Evolutionary conservation across 2,329 filamentous ascomycete genomes (phyloP).

Genomic region (Pyrenochaeta sp.): DNA sequence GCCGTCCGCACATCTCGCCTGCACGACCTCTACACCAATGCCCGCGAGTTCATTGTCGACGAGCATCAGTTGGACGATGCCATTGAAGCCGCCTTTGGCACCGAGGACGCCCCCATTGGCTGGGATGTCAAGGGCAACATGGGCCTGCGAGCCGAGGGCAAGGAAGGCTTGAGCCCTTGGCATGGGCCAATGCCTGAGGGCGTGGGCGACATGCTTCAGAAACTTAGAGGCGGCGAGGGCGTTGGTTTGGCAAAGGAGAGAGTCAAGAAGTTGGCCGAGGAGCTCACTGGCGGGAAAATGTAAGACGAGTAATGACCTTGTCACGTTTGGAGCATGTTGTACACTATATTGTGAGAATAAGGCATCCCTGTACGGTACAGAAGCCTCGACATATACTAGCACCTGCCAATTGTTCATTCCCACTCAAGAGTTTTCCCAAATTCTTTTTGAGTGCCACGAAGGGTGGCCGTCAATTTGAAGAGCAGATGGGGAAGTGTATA

Average conservation of each 20-base stretch:
- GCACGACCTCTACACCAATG: constrained; percentile 89
- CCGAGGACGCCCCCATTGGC: constrained; percentile 58
- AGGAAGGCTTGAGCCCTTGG: constrained; percentile 42
- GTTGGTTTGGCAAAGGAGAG: constrained; percentile 61
- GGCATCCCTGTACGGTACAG: too few species aligned
- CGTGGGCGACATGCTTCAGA: constrained; percentile 40
- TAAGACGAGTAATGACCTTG: too few species aligned
- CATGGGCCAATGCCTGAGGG: constrained; percentile 39
- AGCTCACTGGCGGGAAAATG: constrained; percentile 71
- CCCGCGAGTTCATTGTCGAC: constrained; percentile 83
- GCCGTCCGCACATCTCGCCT: constrained; percentile 73
- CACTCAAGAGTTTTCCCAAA: too few species aligned
- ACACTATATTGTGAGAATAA: too few species aligned
- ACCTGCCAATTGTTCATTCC: too few species aligned
- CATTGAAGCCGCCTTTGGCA: constrained; percentile 79
- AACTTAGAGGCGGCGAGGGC: constrained; percentile 45
- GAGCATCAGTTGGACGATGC: constrained; percentile 77
- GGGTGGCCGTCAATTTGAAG: too few species aligned
- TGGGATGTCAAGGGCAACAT: constrained; percentile 37
- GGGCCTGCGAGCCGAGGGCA: constrained; percentile 23
- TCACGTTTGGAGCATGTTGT: background rate
- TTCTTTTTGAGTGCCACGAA: too few species aligned
- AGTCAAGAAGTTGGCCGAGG: constrained; percentile 70
- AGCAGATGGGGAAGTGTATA: too few species aligned
- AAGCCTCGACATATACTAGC: too few species aligned